Conservation (phyloP, 1,284 basidiomycete genomes). For the Coniferiporia sulphurascens region DNA sequence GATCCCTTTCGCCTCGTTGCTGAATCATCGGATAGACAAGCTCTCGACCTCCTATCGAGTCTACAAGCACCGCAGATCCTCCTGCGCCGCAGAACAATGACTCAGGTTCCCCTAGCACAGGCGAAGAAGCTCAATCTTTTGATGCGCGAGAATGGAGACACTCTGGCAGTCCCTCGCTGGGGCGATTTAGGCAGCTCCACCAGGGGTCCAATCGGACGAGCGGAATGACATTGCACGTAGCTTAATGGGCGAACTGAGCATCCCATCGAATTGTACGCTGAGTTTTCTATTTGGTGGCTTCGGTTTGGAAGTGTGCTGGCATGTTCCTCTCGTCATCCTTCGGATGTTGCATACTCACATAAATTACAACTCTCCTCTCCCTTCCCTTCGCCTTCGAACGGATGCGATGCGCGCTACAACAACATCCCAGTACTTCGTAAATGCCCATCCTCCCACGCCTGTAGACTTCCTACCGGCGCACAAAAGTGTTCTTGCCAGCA, state of each 20-base stretch:
- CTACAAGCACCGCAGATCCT: conserved; percentile 10
- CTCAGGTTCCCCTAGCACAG: neutral
- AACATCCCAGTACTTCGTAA: conserved; percentile 14
- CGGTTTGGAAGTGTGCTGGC: conserved; percentile 5
- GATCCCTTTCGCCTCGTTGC: conserved; percentile 15
- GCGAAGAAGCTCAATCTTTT: neutral
- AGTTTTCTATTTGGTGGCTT: conserved; percentile 12
- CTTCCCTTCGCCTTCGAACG: neutral
- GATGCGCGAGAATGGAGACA: neutral
- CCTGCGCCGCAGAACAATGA: conserved; percentile 7
- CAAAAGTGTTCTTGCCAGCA: conserved; percentile 1
- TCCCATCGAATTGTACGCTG: conserved; percentile 9
- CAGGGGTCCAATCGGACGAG: neutral
- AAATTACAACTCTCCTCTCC: neutral
- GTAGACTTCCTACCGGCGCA: conserved; percentile 9
- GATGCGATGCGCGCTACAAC: neutral
- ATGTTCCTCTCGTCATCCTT: neutral
- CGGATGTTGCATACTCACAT: neutral
- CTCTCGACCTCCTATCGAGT: conserved; percentile 16
- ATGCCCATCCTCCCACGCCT: conserved; percentile 6
- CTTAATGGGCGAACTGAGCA: conserved; percentile 11
- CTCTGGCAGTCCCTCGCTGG: conserved; percentile 1
- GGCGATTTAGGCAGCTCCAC: conserved; percentile 8
- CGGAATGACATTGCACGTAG: neutral
- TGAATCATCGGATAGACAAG: conserved; percentile 13